These are phyloP conservation scores for Oryza meyeriana DNA, from an alignment of 176 grass and related monocot genomes.

Conservation along the genomic window DNA sequence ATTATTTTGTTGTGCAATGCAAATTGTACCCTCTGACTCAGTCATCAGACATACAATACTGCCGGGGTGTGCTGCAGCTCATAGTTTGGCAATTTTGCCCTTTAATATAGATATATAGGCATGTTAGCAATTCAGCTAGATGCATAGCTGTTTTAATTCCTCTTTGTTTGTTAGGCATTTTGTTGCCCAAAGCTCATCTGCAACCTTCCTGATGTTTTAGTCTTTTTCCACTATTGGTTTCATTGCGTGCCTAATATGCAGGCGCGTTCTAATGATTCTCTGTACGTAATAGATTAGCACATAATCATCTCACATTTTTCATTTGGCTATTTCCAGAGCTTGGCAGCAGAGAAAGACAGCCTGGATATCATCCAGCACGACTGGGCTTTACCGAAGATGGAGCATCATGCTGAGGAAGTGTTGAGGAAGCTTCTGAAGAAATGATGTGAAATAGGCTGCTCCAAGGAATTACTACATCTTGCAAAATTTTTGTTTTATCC, in stretches of 20 bases:
- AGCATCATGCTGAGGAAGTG: slow-evolving; percentile 65
- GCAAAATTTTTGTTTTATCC: slow-evolving; percentile 16
- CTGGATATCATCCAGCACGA: slow-evolving; percentile 98
- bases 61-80: neutral
- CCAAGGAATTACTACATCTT: neutral
- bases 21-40: slow-evolving; percentile 6
- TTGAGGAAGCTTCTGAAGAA: slow-evolving; percentile 78
- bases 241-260: neutral
- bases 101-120: neutral
- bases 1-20: neutral
- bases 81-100: neutral
- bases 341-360: slow-evolving; percentile 89
- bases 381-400: slow-evolving; percentile 85
- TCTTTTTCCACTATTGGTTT: neutral
- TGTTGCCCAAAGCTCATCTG: neutral
- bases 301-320: slow-evolving; percentile 4
- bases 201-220: neutral
- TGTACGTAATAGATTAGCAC: neutral
- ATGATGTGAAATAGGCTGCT: slow-evolving; percentile 17
- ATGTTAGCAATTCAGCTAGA: neutral
- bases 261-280: neutral
- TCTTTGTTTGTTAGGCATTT: neutral
- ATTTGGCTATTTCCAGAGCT: slow-evolving; percentile 51
- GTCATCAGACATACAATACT: neutral
- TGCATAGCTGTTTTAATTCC: neutral